Conservation (phyloP, 2,329 filamentous ascomycete species). For the Talaromyces sp. region DNA sequence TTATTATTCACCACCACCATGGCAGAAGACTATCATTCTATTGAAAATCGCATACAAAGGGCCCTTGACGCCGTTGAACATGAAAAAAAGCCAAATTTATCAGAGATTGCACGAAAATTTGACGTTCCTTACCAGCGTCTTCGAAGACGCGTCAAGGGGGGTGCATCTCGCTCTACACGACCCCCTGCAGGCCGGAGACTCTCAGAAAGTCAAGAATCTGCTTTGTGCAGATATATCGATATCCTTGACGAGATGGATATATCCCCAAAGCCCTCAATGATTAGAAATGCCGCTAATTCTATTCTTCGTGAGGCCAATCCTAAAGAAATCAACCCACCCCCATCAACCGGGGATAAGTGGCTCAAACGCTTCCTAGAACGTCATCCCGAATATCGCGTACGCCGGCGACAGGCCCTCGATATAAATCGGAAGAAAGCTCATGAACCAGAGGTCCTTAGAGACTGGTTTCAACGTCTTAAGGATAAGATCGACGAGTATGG, state of each 20-base stretch:
- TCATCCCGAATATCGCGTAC: neutral
- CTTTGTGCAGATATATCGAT: neutral
- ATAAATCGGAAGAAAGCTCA: neutral
- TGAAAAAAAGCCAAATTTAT: no score
- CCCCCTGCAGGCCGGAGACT: neutral
- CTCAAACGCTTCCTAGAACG: neutral
- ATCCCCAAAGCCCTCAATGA: neutral
- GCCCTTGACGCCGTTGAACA: neutral
- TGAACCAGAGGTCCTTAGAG: neutral
- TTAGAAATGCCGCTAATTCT: neutral
- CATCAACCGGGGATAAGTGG: neutral
- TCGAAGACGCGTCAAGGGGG: no score
- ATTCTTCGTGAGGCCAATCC: neutral
- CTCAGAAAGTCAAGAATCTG: neutral
- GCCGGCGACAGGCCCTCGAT: neutral
- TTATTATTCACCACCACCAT: no score
- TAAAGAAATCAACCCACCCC: neutral
- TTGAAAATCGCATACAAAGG: neutral
- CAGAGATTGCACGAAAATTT: no score
- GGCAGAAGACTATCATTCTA: neutral
- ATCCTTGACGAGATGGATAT: neutral
- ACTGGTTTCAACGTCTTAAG: neutral
- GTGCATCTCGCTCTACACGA: neutral
- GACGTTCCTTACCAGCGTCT: no score
- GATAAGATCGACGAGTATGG: neutral